Base-by-base conservation (phyloP, 202 grass and related monocot genomes). In the Musa balbisiana region DNA sequence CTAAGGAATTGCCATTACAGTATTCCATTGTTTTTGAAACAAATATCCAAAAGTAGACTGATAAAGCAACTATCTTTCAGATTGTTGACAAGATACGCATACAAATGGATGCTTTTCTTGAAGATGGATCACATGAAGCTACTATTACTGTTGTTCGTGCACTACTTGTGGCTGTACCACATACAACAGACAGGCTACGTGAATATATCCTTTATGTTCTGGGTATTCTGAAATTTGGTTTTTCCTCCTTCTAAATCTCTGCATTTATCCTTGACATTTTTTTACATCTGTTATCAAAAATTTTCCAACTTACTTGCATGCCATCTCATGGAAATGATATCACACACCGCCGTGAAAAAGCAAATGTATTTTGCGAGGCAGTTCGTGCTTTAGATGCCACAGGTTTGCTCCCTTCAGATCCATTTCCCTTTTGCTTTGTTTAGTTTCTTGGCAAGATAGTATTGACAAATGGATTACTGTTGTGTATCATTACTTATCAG, bases 21-120 rank as follows among this genome's bases (percentile, higher is more conserved):
- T 54, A 27, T 62, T 62, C 49, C 9, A 27, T 54, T 17, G 15
- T 20, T 62, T 23, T 12, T 17, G 2, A 71, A 73, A 72, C 66
- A 64, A 79, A 10, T 13, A 10, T 27, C 23, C 13, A 27, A 43
- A 43, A 43, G 11, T 65, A 19, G 25, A 52, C 20, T 83, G 11
- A 83, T 55, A 49, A 50, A 67, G 43, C 63, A 83, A 27, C 78
- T 49, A 71, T 82, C 68, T 53, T 63, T 72, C 79, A 98, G 94
- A 80, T 98, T 83, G 83, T 98, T 82, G 94, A 98, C 82, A 98
- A 98, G 81, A 93, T 98, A 89, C 89, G 64, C 65, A 80, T 98
- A 83, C 94, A 98, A 88, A 93, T 98, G 94, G 94, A 98, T 85
- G 87, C 90, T 80, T 93, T 98, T 82, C 88, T 98, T 83, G 94